Conservation (phyloP, 2,329 filamentous ascomycete species). For the Aspergillus aculeatinus region DNA sequence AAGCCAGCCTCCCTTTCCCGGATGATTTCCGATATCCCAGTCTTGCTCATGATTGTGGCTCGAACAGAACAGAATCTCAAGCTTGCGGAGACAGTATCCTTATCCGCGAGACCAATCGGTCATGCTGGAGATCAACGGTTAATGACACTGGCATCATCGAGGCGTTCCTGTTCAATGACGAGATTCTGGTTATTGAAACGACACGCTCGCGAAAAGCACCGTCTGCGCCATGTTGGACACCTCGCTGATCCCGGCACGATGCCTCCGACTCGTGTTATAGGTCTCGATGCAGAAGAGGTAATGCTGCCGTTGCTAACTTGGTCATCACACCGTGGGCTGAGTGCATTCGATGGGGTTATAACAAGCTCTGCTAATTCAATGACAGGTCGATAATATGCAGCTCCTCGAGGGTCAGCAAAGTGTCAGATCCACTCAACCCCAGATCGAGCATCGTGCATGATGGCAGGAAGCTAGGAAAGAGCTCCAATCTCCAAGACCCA, state of each 20-base stretch:
- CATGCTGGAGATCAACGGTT: not conserved
- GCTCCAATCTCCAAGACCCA: not conserved
- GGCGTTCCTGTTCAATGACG: not conserved
- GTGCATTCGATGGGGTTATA: not conserved
- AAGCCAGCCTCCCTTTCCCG: constrained; percentile 11
- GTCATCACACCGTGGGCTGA: not conserved
- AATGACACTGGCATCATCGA: not conserved
- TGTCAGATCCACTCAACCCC: constrained; percentile 1
- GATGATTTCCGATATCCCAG: not conserved
- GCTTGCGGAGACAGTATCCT: not conserved
- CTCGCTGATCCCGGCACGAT: not conserved
- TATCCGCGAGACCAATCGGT: not conserved
- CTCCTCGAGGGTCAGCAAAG: constrained; percentile 2
- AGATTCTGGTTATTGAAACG: not conserved
- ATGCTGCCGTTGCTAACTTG: not conserved
- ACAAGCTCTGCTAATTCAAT: not conserved
- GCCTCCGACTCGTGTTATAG: not conserved
- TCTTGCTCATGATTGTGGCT: constrained; percentile 15
- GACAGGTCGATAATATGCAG: constrained; percentile 11
- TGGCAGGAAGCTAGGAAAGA: not conserved
- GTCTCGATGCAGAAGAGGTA: not conserved
- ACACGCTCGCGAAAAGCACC: not conserved
- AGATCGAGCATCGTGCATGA: not conserved
- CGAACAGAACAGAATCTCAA: not conserved
- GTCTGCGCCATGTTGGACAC: not conserved